These are phyloP conservation scores for Domatiomyces globalis DNA, from an alignment of 2,329 filamentous ascomycete species.

Conservation along the genomic window DNA sequence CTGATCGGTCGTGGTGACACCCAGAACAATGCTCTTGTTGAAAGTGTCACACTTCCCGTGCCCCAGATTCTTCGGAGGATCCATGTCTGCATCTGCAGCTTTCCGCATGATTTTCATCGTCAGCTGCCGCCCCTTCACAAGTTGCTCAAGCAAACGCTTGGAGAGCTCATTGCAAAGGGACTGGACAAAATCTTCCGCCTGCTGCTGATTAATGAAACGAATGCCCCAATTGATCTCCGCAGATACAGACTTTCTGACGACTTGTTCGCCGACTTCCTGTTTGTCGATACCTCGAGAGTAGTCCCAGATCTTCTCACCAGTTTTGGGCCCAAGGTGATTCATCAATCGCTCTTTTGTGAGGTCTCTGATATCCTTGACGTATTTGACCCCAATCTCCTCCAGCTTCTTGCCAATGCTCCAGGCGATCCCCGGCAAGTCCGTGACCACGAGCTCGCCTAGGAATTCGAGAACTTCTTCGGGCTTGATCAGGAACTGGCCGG, in stretches of 20 bases:
- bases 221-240: constrained; percentile 98
- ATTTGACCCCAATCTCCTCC: constrained; percentile 68
- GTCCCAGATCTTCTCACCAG: constrained; percentile 77
- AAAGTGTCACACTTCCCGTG: constrained; percentile 92
- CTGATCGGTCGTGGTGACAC: constrained; percentile 65
- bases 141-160: constrained; percentile 63
- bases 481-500: constrained; percentile 78
- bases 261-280: constrained; percentile 71
- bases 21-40: constrained; percentile 73
- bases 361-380: constrained; percentile 69
- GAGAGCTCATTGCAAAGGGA: constrained; percentile 77
- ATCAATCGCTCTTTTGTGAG: constrained; percentile 62
- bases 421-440: constrained; percentile 80
- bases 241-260: constrained; percentile 81
- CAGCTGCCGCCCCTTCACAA: constrained; percentile 73
- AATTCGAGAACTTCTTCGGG: constrained; percentile 65
- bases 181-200: constrained; percentile 81
- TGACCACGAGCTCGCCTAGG: constrained; percentile 62
- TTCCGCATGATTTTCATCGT: constrained; percentile 93
- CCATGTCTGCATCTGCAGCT: constrained; percentile 70
- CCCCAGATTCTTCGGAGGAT: constrained; percentile 83
- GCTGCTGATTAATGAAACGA: constrained; percentile 77
- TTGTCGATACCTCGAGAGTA: constrained; percentile 80
- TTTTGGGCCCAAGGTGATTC: constrained; percentile 72
- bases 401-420: constrained; percentile 77